Conservation (phyloP, 2,329 filamentous ascomycete genomes). For the Cladosporium sp. region DNA sequence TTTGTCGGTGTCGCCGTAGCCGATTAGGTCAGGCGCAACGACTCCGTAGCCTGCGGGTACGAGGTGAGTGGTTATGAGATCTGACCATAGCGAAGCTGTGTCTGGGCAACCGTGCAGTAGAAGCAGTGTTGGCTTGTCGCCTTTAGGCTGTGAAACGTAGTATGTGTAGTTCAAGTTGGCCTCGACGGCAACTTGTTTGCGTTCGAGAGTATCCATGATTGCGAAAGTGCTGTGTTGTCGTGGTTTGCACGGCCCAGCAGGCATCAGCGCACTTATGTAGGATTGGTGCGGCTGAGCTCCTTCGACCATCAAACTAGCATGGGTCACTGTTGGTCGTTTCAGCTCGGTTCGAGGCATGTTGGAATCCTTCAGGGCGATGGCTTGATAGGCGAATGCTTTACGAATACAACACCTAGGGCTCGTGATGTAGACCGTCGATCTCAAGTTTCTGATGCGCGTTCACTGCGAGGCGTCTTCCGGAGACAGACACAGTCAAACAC, state of each 20-base stretch:
- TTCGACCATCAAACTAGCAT: not conserved
- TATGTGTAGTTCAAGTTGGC: constrained; percentile 43
- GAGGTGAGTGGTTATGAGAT: constrained; percentile 42
- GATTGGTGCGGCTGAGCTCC: not conserved
- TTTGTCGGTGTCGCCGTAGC: constrained; percentile 43
- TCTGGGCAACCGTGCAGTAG: constrained; percentile 53
- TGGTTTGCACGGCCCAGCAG: not conserved
- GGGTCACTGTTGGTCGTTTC: not conserved
- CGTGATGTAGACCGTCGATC: not conserved
- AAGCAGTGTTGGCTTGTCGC: constrained; percentile 42
- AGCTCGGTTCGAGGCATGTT: not conserved
- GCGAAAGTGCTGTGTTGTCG: not conserved
- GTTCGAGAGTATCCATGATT: not conserved
- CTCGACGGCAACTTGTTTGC: not conserved
- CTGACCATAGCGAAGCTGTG: constrained; percentile 46
- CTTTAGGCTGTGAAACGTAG: constrained; percentile 34
- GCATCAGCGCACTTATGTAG: not conserved
- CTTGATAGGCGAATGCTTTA: not conserved
- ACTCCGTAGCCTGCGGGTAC: constrained; percentile 44
- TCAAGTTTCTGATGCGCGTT: too few species aligned
- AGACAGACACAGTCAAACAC: too few species aligned
- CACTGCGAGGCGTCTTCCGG: too few species aligned
- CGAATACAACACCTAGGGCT: not conserved
- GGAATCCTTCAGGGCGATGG: not conserved
- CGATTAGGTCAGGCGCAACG: constrained; percentile 41